Base-by-base conservation (phyloP, 2,329 filamentous ascomycete genomes). In the Fusarium papillatum region DNA sequence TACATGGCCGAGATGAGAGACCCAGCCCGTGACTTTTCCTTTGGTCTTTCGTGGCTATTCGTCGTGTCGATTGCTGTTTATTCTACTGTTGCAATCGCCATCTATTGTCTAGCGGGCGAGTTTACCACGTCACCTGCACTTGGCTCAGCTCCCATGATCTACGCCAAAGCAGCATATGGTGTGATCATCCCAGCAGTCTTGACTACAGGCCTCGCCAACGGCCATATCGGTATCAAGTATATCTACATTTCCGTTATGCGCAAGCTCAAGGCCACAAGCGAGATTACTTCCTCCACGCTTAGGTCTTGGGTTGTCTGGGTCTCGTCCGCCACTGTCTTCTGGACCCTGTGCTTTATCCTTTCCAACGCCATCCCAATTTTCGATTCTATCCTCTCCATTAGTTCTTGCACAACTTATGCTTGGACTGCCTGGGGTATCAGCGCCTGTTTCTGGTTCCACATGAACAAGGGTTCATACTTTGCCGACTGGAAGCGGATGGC, bases 301-400 rank as follows among this genome's bases (percentile, higher is more conserved):
- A 68, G 38, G 13, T 73, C 75, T 4, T 81, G 79, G 72, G 22
- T 38, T 29, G 65, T 69, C 57, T 78, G 76, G 76, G 59, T 80
- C 24, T 68, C 61, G 11, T 70, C 64, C 41, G 70, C 64, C 7
- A 73, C 67, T 19, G 22, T 62, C 38, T 76, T 74, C 64, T 76
- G 69, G 73, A 63, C 72, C 31, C 29, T 76, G 11, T 55, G 55
- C 57, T 76, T 77, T 36, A 71, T 77, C 39, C 38, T 78, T 24
- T 74, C 73, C 46, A 78, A 76, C 61, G 73, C 73, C 8, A 76
- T 76, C 34, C 76, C 76, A 19, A 61, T 76, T 36, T 77, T 77
- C 62, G 71, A 76, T 64, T 76, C 72, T 7, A 77, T 77, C 61
- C 69, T 77, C 19, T 61, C 67, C 36, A 75, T 77, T 50, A 71